These are phyloP conservation scores for Monosporascus cannonballus DNA, from an alignment of 2,329 filamentous ascomycete genomes.

Conservation along the genomic window DNA sequence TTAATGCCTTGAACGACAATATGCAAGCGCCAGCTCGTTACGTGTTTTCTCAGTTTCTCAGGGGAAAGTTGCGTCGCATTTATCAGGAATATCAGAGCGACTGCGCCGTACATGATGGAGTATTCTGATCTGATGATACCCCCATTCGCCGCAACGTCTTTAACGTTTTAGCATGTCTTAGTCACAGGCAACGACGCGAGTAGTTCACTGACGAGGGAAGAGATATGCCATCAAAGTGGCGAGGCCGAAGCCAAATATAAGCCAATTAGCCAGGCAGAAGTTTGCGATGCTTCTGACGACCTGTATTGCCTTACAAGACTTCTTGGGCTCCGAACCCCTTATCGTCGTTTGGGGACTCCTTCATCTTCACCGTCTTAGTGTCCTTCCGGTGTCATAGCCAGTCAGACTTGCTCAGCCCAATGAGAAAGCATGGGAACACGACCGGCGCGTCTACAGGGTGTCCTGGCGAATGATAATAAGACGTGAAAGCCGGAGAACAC, in stretches of 20 bases:
- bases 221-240: constrained; percentile 25
- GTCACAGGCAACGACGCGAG: constrained; percentile 1
- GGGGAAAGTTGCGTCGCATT: constrained; percentile 64
- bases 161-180: constrained; percentile 6
- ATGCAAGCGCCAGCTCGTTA: constrained; percentile 62
- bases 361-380: background rate
- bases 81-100: constrained; percentile 64
- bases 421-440: no score
- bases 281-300: constrained; percentile 9
- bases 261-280: constrained; percentile 24
- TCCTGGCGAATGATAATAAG: no score
- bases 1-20: constrained; percentile 61
- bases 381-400: background rate
- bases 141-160: constrained; percentile 42
- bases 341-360: background rate
- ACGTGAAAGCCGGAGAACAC: no score
- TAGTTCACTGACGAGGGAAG: constrained; percentile 37
- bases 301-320: background rate
- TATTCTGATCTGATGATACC: constrained; percentile 47
- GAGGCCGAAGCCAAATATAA: constrained; percentile 24
- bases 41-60: constrained; percentile 53
- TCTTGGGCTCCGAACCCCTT: background rate
- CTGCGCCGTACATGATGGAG: constrained; percentile 62
- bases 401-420: background rate
- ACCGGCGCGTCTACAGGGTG: no score